Percentiles rank a stretch among this genome's conserved stretches.
Conservation (phyloP, 129 eudicot genomes). For the Artemisia tridentata region DNA sequence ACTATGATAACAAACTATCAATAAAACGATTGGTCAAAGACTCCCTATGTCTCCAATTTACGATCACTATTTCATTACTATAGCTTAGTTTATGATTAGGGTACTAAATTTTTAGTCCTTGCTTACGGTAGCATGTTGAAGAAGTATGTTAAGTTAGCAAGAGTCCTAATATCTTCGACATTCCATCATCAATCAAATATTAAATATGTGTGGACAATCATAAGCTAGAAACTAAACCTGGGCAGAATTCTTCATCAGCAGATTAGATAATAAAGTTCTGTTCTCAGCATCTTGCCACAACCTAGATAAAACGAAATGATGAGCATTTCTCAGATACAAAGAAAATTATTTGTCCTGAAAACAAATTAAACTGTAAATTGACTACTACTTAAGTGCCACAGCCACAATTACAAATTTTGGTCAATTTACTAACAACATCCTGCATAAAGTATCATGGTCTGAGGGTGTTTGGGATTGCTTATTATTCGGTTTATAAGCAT, state of each 20-base stretch:
- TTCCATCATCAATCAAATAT: conserved; percentile 6
- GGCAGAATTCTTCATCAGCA: conserved; percentile 43
- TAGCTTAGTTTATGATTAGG: not conserved
- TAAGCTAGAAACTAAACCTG: conserved; percentile 44
- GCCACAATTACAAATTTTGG: not conserved
- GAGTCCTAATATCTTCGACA: not conserved
- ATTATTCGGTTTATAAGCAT: too few species aligned
- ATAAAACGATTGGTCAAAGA: not conserved
- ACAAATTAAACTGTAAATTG: not conserved
- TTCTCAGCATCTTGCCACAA: conserved; percentile 95
- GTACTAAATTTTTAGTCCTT: not conserved
- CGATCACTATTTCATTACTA: not conserved
- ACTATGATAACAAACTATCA: not conserved
- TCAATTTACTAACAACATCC: not conserved
- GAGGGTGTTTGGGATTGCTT: too few species aligned
- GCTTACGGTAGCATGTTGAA: too few species aligned
- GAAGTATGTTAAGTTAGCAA: conserved; percentile 4
- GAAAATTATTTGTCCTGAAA: not conserved
- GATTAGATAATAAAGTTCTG: conserved; percentile 51
- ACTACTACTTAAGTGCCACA: not conserved
- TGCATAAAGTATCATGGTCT: not conserved
- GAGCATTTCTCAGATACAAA: not conserved
- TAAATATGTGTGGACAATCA: not conserved
- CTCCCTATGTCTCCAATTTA: conserved; percentile 1
- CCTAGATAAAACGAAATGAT: conserved; percentile 34